Evolutionary conservation across 2,329 filamentous ascomycete genomes (phyloP), one percentile per base, ranked within the genome.

Genomic region (Botryotinia calthae): DNA sequence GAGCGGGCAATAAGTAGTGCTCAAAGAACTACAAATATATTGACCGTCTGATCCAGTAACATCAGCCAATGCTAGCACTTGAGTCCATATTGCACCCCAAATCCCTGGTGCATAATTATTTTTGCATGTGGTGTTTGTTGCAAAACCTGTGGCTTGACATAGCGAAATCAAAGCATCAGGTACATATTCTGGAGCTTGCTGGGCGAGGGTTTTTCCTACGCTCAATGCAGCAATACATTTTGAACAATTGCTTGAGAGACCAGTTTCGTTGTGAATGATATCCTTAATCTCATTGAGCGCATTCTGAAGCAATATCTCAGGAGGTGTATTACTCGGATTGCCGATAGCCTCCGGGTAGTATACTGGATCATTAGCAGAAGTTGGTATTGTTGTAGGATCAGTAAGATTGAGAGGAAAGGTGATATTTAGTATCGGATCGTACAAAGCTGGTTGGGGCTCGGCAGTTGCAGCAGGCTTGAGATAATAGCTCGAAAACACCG

Each of bases 1-100:
- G 20, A 78, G 77, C 1, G 82, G 79, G 77, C 88, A 89, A 77
- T 85, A 87, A 8, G 75, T 82, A 44, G 78, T 82, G 70, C 82
- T 84, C 8, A 89, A 76, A 25, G 81, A 83, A 75, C 85, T 84
- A 81, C 87, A 89, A 63, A 90, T 88, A 74, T 87, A 88, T 71
- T 84, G 81, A 8, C 87, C 88, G 77, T 90, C 88, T 3, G 85
- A 81, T 14, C 87, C 87, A 31, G 81, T 81, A 14, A 89, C 82
- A 77, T 89, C 83, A 12, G 86, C 87, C 61, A 85, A 82, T 4
- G 85, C 83, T 46, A 90, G 80, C 2, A 89, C 82, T 76, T 89
- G 87, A 7, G 87, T 87, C 87, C 86, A 89, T 71, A 87, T 83
- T 1, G 86, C 84, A 28, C 88, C 87, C 74, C 86, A 87, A 25